Base-by-base conservation (phyloP, 2,329 filamentous ascomycete genomes). In the Fusarium albidum region DNA sequence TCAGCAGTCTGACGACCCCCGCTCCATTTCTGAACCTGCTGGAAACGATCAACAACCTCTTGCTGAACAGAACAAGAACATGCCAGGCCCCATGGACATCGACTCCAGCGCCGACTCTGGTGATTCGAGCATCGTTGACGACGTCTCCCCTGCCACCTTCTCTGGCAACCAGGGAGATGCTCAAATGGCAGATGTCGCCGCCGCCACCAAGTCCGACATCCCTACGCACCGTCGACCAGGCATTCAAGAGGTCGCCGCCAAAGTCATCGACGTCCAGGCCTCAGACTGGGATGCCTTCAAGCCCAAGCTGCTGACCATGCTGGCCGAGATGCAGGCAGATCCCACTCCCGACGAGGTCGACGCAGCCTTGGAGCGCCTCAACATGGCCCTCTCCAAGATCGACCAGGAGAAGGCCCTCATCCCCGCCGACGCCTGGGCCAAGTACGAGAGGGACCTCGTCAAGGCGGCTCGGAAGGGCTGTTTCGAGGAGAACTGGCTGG, bases 401-500 rank as follows among this genome's bases (percentile, higher is more conserved):
- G 25, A 63, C 17, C 35, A 25, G n/a, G 55, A 57, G 27, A 53
- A 40, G n/a, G 46, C 53, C 12, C 41, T 50, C 25, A 64, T 73
- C 10, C 64, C 69, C 0, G 18, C 32, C 4, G 27, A 37, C 5
- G 49, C 49, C 6, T 69, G 68, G 67, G 15, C 33, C 3, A 29
- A 1, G 7, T 71, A 72, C 50, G 51, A 65, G 28, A 40, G 21
- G 9, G 59, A 64, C 48, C 64, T 71, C 29, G 12, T 49, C 29
- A 28, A 40, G 3, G 60, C 56, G 35, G 49, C 49, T 14, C 49
- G 63, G 5, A 41, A 42, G 9, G 21, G 32, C 2, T 33, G 59
- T 6, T 43, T 49, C 13, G 39, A 50, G 8, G 54, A 66, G 46
- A 33, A 50, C 15, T 68, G 64, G 52, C 13, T 41, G 10, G 55